Evolutionary conservation across 164 flowering plant species (phyloP).

Genomic region (Paratinospora sagittata): DNA sequence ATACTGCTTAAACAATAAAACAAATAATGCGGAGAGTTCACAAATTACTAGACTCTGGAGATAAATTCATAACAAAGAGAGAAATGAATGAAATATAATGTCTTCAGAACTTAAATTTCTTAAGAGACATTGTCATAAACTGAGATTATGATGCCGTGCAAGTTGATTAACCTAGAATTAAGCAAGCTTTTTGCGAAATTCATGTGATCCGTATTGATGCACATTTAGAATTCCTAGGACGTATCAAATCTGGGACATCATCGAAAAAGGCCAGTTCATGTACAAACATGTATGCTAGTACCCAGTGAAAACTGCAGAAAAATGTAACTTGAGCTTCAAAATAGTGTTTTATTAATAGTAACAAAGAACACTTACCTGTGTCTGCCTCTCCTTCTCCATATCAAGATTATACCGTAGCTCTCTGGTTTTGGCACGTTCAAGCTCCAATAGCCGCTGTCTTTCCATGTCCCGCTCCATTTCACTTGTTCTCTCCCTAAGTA

Average conservation of each 20-base stretch:
- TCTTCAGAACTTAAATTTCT: neutral
- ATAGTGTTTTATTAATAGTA: neutral
- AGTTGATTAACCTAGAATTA: neutral
- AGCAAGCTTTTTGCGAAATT: neutral
- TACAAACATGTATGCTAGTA: neutral
- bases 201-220: neutral
- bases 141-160: neutral
- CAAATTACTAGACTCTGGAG: neutral
- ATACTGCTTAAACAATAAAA: neutral
- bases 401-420: slow-evolving; percentile 83
- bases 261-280: neutral
- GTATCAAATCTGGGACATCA: neutral
- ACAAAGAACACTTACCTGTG: slow-evolving; percentile 47
- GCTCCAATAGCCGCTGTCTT: slow-evolving; percentile 66
- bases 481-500: slow-evolving; percentile 55
- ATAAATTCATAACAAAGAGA: neutral
- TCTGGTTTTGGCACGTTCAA: slow-evolving; percentile 81
- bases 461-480: slow-evolving; percentile 79
- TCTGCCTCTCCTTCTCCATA: slow-evolving; percentile 81
- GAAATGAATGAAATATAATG: neutral
- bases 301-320: slow-evolving; percentile 1
- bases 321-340: neutral
- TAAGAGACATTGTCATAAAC: neutral
- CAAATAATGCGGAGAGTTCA: neutral
- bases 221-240: neutral